phyloP scores from a whole-genome alignment of 192 early-diverging fungal species.

The Cladochytrium replicatum region DNA sequence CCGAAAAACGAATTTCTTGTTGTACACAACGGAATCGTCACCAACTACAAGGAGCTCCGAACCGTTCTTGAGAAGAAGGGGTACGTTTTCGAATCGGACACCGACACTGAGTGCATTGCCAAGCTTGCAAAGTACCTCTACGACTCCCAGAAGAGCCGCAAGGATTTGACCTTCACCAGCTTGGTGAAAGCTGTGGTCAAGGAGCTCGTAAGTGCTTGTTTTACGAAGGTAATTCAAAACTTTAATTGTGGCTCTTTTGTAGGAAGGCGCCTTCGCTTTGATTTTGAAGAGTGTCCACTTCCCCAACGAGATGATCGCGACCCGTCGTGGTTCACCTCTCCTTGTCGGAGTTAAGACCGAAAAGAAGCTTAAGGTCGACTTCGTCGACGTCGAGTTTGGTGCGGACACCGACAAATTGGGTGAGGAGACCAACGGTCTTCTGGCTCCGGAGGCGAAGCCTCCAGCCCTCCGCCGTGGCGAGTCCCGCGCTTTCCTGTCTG shows the following conservation, averaged over 20 bases:
- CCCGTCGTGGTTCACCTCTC: slow-evolving; percentile 94
- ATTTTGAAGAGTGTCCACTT: slow-evolving; percentile 92
- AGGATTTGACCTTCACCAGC: slow-evolving; percentile 69
- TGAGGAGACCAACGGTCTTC: too few species aligned
- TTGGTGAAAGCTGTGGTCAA: slow-evolving; percentile 94
- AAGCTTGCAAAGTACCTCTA: slow-evolving; percentile 97
- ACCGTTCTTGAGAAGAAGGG: slow-evolving; percentile 93
- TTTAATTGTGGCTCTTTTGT: not conserved
- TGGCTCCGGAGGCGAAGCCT: too few species aligned
- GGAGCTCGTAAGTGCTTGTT: slow-evolving; percentile 66
- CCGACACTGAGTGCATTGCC: slow-evolving; percentile 95
- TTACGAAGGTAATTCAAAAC: too few species aligned
- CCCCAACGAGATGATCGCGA: slow-evolving; percentile 88
- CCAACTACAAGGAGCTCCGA: slow-evolving; percentile 98
- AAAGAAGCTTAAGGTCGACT: slow-evolving; percentile 97
- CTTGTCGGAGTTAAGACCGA: slow-evolving; percentile 95
- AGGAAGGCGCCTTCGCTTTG: slow-evolving; percentile 92
- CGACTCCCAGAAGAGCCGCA: slow-evolving; percentile 75
- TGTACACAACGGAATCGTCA: slow-evolving; percentile 99
- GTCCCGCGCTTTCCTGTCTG: slow-evolving; percentile 88
- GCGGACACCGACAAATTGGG: slow-evolving; percentile 23
- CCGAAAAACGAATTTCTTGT: slow-evolving; percentile 82
- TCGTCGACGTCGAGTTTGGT: slow-evolving; percentile 93
- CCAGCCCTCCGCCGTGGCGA: slow-evolving; percentile 69
- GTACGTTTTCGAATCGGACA: slow-evolving; percentile 89